Percentiles rank a stretch among this genome's conserved stretches.
Conservation (phyloP, 2,329 filamentous ascomycete genomes). For the Trichoderma hamatum region DNA sequence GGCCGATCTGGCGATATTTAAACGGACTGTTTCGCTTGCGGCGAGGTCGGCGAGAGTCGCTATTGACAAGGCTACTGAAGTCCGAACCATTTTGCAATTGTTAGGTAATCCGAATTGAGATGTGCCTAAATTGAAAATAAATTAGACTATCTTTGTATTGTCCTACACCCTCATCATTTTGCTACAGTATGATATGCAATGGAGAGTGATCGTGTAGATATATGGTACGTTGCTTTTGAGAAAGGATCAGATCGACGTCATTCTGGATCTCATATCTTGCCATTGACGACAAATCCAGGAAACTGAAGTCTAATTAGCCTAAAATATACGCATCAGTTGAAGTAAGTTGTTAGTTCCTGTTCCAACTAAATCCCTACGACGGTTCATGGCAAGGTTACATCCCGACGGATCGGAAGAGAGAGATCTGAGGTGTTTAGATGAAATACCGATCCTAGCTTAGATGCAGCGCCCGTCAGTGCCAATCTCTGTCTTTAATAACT, state of each 20-base stretch:
- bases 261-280: not conserved
- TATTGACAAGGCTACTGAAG: not conserved
- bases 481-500: not conserved
- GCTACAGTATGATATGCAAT: not conserved
- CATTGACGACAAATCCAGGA: not conserved
- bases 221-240: not conserved
- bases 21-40: conserved; percentile 2
- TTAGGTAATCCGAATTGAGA: no score
- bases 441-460: not conserved
- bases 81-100: not conserved
- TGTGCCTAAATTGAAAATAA: not conserved
- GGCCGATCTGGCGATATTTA: not conserved
- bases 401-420: conserved; percentile 12
- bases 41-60: not conserved
- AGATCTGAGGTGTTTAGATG: not conserved
- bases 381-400: not conserved
- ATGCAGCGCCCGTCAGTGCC: not conserved
- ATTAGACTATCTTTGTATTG: not conserved
- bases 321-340: not conserved
- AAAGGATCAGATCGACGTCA: not conserved
- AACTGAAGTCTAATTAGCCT: conserved; percentile 6
- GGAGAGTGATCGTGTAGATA: not conserved
- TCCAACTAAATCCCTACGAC: not conserved
- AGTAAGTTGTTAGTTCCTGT: not conserved
- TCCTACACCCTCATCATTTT: not conserved